These are phyloP conservation scores for Mortierella claussenii DNA, from an alignment of 192 early-diverging fungal species.

Conservation along the genomic window DNA sequence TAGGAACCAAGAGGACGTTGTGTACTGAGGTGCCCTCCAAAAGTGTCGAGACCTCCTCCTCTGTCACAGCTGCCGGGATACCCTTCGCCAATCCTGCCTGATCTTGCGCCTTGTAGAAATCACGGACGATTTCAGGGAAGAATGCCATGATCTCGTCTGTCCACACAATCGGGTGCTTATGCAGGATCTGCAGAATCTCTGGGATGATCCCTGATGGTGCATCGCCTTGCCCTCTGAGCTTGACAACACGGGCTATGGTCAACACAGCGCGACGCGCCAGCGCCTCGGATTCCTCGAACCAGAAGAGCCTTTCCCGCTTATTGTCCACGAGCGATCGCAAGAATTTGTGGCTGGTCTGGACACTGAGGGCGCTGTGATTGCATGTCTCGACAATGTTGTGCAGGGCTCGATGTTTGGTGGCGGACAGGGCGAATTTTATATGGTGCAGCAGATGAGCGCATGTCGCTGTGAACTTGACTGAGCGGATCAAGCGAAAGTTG, in stretches of 20 bases:
- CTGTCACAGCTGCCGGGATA: constrained; percentile 49
- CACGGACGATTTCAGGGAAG: constrained; percentile 62
- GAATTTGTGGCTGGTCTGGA: constrained; percentile 72
- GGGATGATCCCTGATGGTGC: constrained; percentile 59
- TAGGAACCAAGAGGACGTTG: constrained; percentile 45
- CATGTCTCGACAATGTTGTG: constrained; percentile 73
- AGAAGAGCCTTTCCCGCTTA: constrained; percentile 62
- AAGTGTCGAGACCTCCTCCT: constrained; percentile 28
- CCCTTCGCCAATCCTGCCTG: constrained; percentile 10
- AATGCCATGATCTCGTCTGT: constrained; percentile 61
- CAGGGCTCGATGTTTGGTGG: constrained; percentile 71
- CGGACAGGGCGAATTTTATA: constrained; percentile 73
- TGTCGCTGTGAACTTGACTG: constrained; percentile 76
- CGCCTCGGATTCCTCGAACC: constrained; percentile 73
- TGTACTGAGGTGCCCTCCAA: constrained; percentile 39
- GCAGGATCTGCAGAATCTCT: constrained; percentile 58
- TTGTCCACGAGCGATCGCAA: constrained; percentile 64
- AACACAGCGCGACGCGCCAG: constrained; percentile 64
- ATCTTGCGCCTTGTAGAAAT: constrained; percentile 57
- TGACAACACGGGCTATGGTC: constrained; percentile 64
- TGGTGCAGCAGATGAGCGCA: constrained; percentile 74
- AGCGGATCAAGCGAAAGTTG: constrained; percentile 77
- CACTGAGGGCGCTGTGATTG: constrained; percentile 73
- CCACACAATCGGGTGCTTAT: constrained; percentile 64
- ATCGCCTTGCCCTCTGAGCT: constrained; percentile 65